phyloP scores from a whole-genome alignment of 768 basidiomycete species.

The Auricularia cornea region DNA sequence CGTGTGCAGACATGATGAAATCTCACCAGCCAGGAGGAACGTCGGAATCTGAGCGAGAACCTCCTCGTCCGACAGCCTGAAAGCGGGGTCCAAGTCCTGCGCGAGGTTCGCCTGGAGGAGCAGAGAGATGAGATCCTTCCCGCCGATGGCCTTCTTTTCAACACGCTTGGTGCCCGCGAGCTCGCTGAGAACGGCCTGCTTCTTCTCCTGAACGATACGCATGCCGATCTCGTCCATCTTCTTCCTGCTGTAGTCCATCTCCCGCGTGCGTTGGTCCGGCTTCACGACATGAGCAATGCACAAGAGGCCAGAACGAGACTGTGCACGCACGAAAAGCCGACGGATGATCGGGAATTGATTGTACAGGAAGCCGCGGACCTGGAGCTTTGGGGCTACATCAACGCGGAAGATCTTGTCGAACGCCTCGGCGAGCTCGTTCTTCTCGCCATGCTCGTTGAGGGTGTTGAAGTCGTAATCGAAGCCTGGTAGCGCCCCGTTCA shows the following conservation, averaged over 20 bases:
- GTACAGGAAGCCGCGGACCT: constrained; percentile 21
- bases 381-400: constrained; percentile 7
- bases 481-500: too few relatives aligned
- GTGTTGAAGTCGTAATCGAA: constrained; percentile 32
- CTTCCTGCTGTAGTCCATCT: background rate
- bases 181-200: background rate
- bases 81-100: constrained; percentile 15
- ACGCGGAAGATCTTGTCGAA: constrained; percentile 24
- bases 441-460: constrained; percentile 15
- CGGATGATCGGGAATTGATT: background rate
- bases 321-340: background rate
- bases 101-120: constrained; percentile 25
- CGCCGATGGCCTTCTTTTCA: constrained; percentile 4
- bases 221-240: background rate
- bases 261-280: constrained; percentile 7
- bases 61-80: constrained; percentile 22
- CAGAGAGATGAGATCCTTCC: constrained; percentile 20
- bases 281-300: background rate
- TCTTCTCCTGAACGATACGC: background rate
- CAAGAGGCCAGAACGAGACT: background rate
- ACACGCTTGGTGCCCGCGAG: background rate
- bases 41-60: constrained; percentile 43
- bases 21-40: constrained; percentile 42
- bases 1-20: too few relatives aligned
- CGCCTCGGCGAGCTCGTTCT: constrained; percentile 26